A percentile compares a stretch with the other conserved stretches of the same genome.
Evolutionary conservation across 1,139 yeast genomes (phyloP).

Genomic region (Kodamaea sp.): DNA sequence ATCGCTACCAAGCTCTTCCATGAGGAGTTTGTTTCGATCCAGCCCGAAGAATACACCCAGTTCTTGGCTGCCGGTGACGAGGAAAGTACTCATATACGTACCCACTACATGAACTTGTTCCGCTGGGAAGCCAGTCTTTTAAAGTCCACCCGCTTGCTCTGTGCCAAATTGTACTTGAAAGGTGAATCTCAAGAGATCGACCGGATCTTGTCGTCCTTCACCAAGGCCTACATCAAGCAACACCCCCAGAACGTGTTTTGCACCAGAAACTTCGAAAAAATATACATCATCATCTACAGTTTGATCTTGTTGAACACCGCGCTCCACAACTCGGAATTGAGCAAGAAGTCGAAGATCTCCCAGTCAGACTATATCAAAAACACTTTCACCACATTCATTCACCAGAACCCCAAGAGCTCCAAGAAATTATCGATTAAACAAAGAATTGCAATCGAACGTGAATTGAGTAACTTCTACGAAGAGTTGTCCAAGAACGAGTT

Average conservation of each 20-base stretch:
- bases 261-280: slow-evolving; percentile 56
- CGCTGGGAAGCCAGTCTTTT: slow-evolving; percentile 53
- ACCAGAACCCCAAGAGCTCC: slow-evolving; percentile 33
- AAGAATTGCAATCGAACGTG: slow-evolving; percentile 44
- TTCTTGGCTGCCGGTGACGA: slow-evolving; percentile 44
- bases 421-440: slow-evolving; percentile 40
- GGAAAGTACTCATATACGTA: slow-evolving; percentile 44
- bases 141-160: slow-evolving; percentile 58
- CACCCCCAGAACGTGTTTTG: slow-evolving; percentile 52
- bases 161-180: slow-evolving; percentile 65
- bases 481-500: slow-evolving; percentile 41
- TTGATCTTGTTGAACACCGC: slow-evolving; percentile 74
- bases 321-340: slow-evolving; percentile 53
- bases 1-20: slow-evolving; percentile 40
- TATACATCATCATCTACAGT: slow-evolving; percentile 74
- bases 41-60: slow-evolving; percentile 50
- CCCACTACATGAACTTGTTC: slow-evolving; percentile 49
- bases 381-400: slow-evolving; percentile 47
- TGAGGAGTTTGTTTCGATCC: slow-evolving; percentile 45
- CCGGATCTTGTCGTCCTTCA: slow-evolving; percentile 66
- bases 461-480: slow-evolving; percentile 43
- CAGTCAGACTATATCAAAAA: slow-evolving; percentile 57
- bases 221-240: slow-evolving; percentile 64
- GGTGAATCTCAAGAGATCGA: slow-evolving; percentile 89
- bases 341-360: slow-evolving; percentile 41